Evolutionary conservation across 345 rosid genomes (phyloP).

Genomic region (Kernera saxatilis): DNA sequence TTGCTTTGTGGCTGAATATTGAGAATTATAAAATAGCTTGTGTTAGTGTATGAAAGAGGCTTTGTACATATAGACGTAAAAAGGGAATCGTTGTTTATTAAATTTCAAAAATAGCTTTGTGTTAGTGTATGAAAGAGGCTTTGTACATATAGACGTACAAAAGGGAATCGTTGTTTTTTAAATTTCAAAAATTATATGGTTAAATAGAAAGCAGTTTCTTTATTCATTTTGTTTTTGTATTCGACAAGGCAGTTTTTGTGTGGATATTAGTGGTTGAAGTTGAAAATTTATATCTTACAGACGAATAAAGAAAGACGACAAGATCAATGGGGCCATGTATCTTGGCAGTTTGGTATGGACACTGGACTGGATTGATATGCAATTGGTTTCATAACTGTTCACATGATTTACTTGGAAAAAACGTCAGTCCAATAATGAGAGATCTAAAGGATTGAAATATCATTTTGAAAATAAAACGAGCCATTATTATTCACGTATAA

Average conservation of each 20-base stretch:
- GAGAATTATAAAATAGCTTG: neutral
- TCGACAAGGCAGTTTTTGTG: neutral
- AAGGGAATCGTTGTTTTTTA: neutral
- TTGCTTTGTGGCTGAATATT: neutral
- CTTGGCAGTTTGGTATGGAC: neutral
- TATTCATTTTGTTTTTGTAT: neutral
- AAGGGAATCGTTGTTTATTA: neutral
- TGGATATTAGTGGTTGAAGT: neutral
- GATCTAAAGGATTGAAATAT: neutral
- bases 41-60: neutral
- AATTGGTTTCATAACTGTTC: neutral
- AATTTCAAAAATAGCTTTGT: neutral
- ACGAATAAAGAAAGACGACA: slow-evolving; percentile 1
- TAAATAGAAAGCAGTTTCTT: neutral
- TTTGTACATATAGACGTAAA: neutral
- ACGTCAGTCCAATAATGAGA: neutral
- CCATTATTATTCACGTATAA: neutral
- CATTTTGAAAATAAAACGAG: neutral
- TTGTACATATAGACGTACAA: neutral
- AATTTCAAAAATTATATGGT: neutral
- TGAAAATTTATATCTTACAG: neutral
- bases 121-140: neutral
- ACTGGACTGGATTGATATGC: neutral
- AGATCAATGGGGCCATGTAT: neutral
- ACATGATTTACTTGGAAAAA: neutral